Evolutionary conservation across 306 rosid species (phyloP).

Genomic region (Prunus dulcis): DNA sequence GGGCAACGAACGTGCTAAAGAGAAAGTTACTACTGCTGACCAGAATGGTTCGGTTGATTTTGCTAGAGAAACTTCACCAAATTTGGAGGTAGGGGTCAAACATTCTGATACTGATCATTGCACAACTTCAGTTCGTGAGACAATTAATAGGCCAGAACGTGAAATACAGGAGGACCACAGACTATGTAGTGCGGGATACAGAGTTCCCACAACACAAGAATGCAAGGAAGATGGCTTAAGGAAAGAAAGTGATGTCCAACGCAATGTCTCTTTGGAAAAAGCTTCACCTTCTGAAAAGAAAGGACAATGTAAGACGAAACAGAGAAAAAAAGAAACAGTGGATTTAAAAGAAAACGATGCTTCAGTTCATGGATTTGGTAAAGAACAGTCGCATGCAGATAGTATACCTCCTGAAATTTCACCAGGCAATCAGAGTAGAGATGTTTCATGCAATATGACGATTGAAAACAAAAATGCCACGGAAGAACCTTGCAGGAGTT

Average conservation of each 20-base stretch:
- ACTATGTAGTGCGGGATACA: background rate
- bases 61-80: constrained; percentile 12
- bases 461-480: constrained; percentile 13
- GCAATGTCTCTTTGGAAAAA: background rate
- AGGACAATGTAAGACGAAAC: constrained; percentile 6
- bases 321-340: background rate
- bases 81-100: constrained; percentile 5
- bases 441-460: constrained; percentile 11
- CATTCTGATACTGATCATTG: constrained; percentile 7
- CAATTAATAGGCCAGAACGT: background rate
- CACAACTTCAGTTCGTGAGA: background rate
- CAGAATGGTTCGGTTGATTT: constrained; percentile 3
- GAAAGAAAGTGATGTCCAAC: constrained; percentile 2
- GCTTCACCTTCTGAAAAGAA: constrained; percentile 2
- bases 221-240: background rate
- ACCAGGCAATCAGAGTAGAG: constrained; percentile 24
- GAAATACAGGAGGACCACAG: background rate
- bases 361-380: constrained; percentile 19
- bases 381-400: constrained; percentile 25
- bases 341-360: constrained; percentile 4
- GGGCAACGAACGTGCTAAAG: constrained; percentile 13
- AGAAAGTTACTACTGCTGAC: background rate
- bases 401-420: constrained; percentile 20
- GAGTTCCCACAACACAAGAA: background rate
- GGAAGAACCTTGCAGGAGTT: constrained; percentile 17